Conservation (phyloP, 2,329 filamentous ascomycete species). For the Alternaria sp. region DNA sequence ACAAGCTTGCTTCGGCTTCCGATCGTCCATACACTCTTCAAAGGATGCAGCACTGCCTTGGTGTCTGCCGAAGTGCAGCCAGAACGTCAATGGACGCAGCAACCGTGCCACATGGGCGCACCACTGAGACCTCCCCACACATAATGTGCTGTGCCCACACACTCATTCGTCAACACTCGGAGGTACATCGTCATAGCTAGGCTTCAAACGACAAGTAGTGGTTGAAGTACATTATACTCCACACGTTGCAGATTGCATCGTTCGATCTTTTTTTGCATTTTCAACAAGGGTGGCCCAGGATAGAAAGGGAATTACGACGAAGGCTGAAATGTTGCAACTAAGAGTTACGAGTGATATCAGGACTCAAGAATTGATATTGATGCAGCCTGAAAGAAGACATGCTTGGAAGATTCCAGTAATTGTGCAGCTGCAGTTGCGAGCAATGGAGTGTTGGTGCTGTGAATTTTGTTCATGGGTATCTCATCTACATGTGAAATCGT, state of each 20-base stretch:
- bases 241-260: too few species aligned
- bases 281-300: too few species aligned
- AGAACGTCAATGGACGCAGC: not conserved
- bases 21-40: not conserved
- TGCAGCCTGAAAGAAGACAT: too few species aligned
- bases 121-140: not conserved
- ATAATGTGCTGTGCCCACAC: not conserved
- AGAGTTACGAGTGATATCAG: too few species aligned
- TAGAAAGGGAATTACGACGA: too few species aligned
- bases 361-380: too few species aligned
- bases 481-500: conserved; percentile 27
- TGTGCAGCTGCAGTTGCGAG: not conserved
- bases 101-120: not conserved
- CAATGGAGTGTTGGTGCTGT: conserved; percentile 2
- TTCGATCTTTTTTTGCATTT: too few species aligned
- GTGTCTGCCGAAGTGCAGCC: not conserved
- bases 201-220: too few species aligned
- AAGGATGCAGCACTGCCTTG: not conserved
- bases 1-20: not conserved
- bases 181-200: not conserved
- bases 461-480: conserved; percentile 24
- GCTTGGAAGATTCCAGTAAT: not conserved
- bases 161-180: not conserved
- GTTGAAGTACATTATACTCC: too few species aligned
- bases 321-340: not conserved